These are phyloP conservation scores for Monilinia polystroma DNA, from an alignment of 2,329 filamentous ascomycete genomes.

Conservation along the genomic window DNA sequence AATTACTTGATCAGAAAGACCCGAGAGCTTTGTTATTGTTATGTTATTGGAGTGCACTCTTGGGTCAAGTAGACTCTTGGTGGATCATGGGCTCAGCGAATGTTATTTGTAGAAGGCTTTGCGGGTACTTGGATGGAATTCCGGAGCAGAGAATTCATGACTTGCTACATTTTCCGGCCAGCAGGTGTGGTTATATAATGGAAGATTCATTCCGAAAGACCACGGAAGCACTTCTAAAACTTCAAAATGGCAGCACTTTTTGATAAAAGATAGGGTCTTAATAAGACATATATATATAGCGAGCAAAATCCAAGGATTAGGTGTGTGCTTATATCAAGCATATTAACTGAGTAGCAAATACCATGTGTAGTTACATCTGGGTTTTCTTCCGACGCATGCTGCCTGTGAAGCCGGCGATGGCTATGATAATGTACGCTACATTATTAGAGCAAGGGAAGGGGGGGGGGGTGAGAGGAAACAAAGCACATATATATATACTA, in stretches of 20 bases:
- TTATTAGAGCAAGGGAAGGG: too few species aligned
- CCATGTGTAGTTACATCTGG: too few species aligned
- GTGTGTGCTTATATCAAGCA: too few species aligned
- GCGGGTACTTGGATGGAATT: constrained; percentile 9
- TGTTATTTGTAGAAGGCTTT: constrained; percentile 16
- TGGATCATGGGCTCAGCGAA: constrained; percentile 21
- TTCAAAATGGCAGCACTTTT: background rate
- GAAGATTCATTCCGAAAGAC: background rate
- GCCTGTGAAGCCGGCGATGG: too few species aligned
- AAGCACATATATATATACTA: background rate
- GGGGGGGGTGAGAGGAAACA: background rate
- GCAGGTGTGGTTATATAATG: constrained; percentile 2
- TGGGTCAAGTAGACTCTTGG: constrained; percentile 19
- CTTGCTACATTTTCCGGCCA: constrained; percentile 2
- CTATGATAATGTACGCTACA: too few species aligned
- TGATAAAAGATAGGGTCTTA: too few species aligned
- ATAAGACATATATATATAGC: too few species aligned
- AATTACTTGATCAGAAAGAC: constrained; percentile 15
- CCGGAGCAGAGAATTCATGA: background rate
- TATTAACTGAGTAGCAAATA: too few species aligned
- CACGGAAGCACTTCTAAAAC: background rate
- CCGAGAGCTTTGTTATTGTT: constrained; percentile 20
- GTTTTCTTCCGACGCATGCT: too few species aligned
- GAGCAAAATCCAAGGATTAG: too few species aligned
- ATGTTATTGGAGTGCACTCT: constrained; percentile 21